Base-by-base conservation (phyloP, 2,329 filamentous ascomycete genomes). In the Colletotrichum tabaci region DNA sequence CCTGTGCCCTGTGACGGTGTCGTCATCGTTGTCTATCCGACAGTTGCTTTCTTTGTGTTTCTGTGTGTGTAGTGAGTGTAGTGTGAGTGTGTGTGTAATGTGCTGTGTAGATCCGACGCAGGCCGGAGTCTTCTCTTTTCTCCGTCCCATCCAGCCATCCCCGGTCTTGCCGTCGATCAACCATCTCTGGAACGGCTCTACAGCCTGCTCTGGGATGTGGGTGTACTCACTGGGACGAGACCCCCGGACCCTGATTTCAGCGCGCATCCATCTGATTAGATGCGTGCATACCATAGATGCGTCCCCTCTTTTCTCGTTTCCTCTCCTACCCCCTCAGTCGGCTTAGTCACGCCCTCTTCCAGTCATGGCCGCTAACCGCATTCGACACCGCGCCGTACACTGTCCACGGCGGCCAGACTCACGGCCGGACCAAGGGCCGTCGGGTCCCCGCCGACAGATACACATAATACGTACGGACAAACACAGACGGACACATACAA, bases 11-110 rank as follows among this genome's bases (percentile, higher is more conserved):
- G 49, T 12, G 5, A 15, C 1, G 23, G 44, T 68, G 66, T 68
- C 61, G 66, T 65, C 66, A 68, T 57, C 16, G 30, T 38, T 23
- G 30, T 61, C 26, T 30, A 47, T 61, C 38, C 46, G 23, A 15
- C 4, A 7, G n/a, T 23, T 13, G 18, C 23, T 44, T 44, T 38
- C 42, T n/a, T 9, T 35, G 30, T 9, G 7, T 35, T 9, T 35
- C 8, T 35, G 30, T 35, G 30, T 35, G 30, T 35, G 8, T 8
- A 30, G 30, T 30, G 8, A 8, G 9, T 9, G 30, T 30, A n/a
- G 26, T 30, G 26, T 30, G 5, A 4, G 5, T 30, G 26, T 30
- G 26, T 35, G 7, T 35, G 30, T 35, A 35, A n/a, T n/a, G n/a
- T n/a, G n/a, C n/a, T n/a, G 16, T 38, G 9, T 8, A 46, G 16